Percentiles rank a stretch among this genome's conserved stretches.
Evolutionary conservation across 2,329 filamentous ascomycete species (phyloP).

Genomic region (Arthrobotrys musiformis): DNA sequence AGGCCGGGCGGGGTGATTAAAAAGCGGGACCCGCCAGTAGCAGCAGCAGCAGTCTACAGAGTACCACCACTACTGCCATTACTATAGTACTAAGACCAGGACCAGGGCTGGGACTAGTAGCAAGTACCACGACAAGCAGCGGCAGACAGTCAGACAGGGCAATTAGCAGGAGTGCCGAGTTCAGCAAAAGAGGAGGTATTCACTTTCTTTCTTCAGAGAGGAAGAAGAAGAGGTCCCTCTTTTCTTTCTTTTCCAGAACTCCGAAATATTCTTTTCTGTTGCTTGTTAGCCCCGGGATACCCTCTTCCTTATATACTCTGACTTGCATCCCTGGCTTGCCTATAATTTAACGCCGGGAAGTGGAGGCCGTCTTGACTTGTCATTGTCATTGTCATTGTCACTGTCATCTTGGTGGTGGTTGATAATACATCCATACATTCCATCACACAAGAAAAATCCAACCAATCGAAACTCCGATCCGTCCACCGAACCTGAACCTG

Average conservation of each 20-base stretch:
- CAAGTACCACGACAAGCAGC: too few species aligned
- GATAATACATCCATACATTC: neutral
- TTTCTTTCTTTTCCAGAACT: constrained; percentile 7
- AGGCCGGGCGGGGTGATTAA: constrained; percentile 55
- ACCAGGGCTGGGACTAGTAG: too few species aligned
- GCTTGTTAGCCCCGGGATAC: too few species aligned
- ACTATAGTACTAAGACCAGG: too few species aligned
- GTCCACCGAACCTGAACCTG: constrained; percentile 16
- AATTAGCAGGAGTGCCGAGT: constrained; percentile 24
- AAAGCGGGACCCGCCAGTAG: constrained; percentile 51
- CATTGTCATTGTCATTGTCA: constrained; percentile 8
- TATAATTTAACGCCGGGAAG: constrained; percentile 1
- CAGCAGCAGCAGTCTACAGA: neutral
- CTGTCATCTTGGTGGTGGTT: neutral
- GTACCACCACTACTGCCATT: too few species aligned
- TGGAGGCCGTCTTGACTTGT: neutral
- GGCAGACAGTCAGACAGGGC: too few species aligned
- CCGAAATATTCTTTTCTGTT: neutral
- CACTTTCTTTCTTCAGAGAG: neutral
- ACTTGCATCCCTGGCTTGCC: too few species aligned
- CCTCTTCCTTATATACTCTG: too few species aligned
- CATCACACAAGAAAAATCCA: constrained; percentile 29
- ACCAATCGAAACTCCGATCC: constrained; percentile 48
- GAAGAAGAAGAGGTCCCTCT: constrained; percentile 4
- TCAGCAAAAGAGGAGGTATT: constrained; percentile 11